Evolutionary conservation across 108 stramenopile species (phyloP).

Genomic region (Seminavis robusta): DNA sequence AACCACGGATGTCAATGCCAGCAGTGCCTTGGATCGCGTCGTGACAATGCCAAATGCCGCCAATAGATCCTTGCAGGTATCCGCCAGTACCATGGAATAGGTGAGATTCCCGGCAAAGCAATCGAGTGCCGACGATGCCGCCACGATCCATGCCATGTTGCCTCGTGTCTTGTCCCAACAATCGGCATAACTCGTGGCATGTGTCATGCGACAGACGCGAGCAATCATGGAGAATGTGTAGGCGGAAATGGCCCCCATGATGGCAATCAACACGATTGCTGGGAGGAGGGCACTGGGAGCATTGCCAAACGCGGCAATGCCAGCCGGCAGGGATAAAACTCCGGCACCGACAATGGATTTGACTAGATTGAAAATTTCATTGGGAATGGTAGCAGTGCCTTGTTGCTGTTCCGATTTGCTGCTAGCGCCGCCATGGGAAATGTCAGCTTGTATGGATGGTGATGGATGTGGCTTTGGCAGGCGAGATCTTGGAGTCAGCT

Average conservation of each 20-base stretch:
- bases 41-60: not conserved
- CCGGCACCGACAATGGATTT: slow-evolving; percentile 90
- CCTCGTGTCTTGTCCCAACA: slow-evolving; percentile 89
- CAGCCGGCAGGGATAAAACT: slow-evolving; percentile 81
- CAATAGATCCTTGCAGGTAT: slow-evolving; percentile 58
- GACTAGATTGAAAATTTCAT: slow-evolving; percentile 75
- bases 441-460: too few relatives aligned
- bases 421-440: too few relatives aligned
- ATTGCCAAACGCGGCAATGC: slow-evolving; percentile 87
- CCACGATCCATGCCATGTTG: slow-evolving; percentile 76
- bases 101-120: slow-evolving; percentile 83
- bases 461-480: too few relatives aligned
- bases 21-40: slow-evolving; percentile 34
- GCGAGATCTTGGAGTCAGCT: too few relatives aligned
- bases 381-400: slow-evolving; percentile 9
- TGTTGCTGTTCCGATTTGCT: slow-evolving; percentile 1
- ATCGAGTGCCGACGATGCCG: slow-evolving; percentile 74
- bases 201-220: slow-evolving; percentile 65
- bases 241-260: slow-evolving; percentile 64
- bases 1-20: slow-evolving; percentile 58
- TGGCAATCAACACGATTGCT: slow-evolving; percentile 48
- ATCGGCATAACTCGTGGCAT: slow-evolving; percentile 61
- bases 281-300: slow-evolving; percentile 77
- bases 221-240: slow-evolving; percentile 87
- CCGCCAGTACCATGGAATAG: slow-evolving; percentile 90